phyloP scores from a whole-genome alignment of 176 grass and related monocot genomes.

The Raddia guianensis region DNA sequence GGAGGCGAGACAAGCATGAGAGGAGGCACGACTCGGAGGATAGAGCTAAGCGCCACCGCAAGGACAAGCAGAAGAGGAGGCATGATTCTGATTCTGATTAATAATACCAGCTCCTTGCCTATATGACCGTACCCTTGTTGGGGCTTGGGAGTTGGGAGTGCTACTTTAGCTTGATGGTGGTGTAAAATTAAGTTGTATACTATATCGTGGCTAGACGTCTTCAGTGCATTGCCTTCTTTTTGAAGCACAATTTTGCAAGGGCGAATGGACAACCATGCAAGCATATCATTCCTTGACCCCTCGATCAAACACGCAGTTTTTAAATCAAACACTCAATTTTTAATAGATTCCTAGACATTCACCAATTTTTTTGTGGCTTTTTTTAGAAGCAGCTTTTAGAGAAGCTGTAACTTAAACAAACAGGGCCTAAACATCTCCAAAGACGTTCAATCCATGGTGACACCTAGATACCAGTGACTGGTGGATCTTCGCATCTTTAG shows the following conservation, averaged over 20 bases:
- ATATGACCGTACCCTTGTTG: background rate
- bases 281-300: background rate
- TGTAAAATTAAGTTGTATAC: slow-evolving; percentile 16
- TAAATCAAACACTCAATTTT: no score
- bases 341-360: no score
- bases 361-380: no score
- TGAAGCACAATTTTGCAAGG: background rate
- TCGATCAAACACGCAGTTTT: no score
- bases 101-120: slow-evolving; percentile 16
- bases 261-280: background rate
- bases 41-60: slow-evolving; percentile 49
- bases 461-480: no score
- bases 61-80: slow-evolving; percentile 69
- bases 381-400: no score
- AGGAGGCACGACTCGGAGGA: slow-evolving; percentile 58
- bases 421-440: no score
- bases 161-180: slow-evolving; percentile 20
- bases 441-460: no score
- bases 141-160: background rate
- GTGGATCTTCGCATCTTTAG: no score
- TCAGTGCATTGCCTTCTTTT: background rate
- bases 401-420: no score
- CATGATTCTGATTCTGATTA: slow-evolving; percentile 73
- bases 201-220: background rate
- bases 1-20: slow-evolving; percentile 63